These are phyloP conservation scores for Penicillium longicatenatum DNA, from an alignment of 495 filamentous ascomycete genomes.

Conservation along the genomic window DNA sequence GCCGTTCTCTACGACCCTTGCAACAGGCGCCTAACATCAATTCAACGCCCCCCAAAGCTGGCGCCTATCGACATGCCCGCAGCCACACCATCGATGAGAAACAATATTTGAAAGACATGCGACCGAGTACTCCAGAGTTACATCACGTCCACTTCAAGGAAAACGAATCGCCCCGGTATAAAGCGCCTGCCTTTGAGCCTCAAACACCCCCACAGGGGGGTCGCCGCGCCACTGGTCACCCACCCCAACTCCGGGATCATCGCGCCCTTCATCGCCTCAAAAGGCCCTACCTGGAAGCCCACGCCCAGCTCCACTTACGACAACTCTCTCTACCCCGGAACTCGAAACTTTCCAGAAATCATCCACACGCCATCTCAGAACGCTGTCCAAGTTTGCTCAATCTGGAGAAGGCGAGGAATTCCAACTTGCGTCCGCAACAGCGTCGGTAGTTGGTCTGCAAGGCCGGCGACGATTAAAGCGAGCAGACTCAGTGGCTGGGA, in stretches of 20 bases:
- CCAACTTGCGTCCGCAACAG: conserved; percentile 66
- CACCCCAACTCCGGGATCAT: conserved; percentile 29
- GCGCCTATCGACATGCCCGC: conserved; percentile 39
- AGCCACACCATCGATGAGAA: conserved; percentile 49
- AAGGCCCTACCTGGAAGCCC: conserved; percentile 45
- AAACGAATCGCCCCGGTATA: conserved; percentile 32
- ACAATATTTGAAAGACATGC: conserved; percentile 36
- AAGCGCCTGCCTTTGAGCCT: conserved; percentile 23
- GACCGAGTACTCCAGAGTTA: conserved; percentile 37
- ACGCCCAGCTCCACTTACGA: conserved; percentile 43
- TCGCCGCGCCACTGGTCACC: conserved; percentile 37
- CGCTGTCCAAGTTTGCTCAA: conserved; percentile 82
- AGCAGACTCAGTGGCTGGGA: conserved; percentile 58
- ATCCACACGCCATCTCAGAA: conserved; percentile 83
- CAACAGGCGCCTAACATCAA: conserved; percentile 65
- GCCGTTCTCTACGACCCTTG: conserved; percentile 77
- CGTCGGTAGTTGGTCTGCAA: conserved; percentile 85
- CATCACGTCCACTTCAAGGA: conserved; percentile 34
- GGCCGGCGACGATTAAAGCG: conserved; percentile 83
- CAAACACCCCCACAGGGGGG: conserved; percentile 35
- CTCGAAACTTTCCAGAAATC: conserved; percentile 78
- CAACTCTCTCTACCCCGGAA: conserved; percentile 65
- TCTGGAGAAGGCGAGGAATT: conserved; percentile 76
- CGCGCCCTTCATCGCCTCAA: conserved; percentile 41
- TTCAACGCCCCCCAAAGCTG: conserved; percentile 33